Evolutionary conservation across 139 green algal species (phyloP).

Genomic region (Coccomyxa sp.): DNA sequence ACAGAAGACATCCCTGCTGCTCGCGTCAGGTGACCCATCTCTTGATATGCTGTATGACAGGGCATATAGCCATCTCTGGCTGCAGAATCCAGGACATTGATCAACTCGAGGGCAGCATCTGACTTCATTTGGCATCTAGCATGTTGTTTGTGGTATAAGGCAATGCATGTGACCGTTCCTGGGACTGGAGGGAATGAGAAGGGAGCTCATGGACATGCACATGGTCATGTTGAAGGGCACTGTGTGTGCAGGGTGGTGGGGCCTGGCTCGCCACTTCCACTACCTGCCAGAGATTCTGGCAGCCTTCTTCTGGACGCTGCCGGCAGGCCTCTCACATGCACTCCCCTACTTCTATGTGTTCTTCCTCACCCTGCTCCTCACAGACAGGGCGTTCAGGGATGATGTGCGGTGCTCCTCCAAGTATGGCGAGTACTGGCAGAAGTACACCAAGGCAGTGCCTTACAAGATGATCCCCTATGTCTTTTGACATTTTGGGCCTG

Average conservation of each 20-base stretch:
- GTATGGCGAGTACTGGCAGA: slow-evolving; percentile 64
- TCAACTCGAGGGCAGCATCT: no score
- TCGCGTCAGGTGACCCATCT: slow-evolving; percentile 40
- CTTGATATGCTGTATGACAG: neutral
- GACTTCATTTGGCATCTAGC: no score
- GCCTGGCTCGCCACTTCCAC: slow-evolving; percentile 72
- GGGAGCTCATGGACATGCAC: no score
- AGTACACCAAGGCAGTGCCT: slow-evolving; percentile 55
- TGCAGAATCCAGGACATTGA: no score
- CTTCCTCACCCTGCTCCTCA: slow-evolving; percentile 62
- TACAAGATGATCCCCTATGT: slow-evolving; percentile 62
- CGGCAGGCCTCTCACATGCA: slow-evolving; percentile 29
- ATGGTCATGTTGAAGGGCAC: no score
- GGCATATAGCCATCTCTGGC: no score
- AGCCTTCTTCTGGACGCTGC: slow-evolving; percentile 62
- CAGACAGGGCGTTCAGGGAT: slow-evolving; percentile 59
- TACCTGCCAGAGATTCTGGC: slow-evolving; percentile 75
- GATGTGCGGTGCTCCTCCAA: slow-evolving; percentile 58
- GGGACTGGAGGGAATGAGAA: no score
- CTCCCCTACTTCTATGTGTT: slow-evolving; percentile 66
- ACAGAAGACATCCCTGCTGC: slow-evolving; percentile 57
- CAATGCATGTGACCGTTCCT: no score
- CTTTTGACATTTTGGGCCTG: slow-evolving; percentile 20
- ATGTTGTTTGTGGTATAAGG: no score
- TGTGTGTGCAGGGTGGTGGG: slow-evolving; percentile 51